Percentiles rank a stretch among this genome's conserved stretches.
phyloP scores from a whole-genome alignment of 1,139 yeast species.

The Yamadazyma aaseri region DNA sequence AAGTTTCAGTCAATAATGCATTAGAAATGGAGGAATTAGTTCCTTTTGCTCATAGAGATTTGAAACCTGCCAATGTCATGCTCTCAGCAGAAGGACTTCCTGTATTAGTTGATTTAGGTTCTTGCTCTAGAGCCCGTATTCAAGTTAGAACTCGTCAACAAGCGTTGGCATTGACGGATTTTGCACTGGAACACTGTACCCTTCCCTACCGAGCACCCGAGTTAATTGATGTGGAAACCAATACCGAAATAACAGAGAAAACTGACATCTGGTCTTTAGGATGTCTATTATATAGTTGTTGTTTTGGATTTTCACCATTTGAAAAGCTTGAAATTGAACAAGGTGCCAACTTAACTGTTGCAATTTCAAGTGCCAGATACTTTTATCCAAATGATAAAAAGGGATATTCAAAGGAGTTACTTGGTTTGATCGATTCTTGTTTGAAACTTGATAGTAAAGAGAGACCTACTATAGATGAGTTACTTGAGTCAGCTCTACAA shows the following conservation, averaged over 20 bases:
- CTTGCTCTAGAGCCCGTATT: constrained; percentile 65
- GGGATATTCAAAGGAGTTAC: constrained; percentile 53
- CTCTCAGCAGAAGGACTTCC: constrained; percentile 71
- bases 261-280: constrained; percentile 93
- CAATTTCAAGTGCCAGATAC: constrained; percentile 71
- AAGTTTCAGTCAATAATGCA: constrained; percentile 13
- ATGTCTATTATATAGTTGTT: constrained; percentile 71
- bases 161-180: constrained; percentile 74
- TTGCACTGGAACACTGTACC: constrained; percentile 84
- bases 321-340: constrained; percentile 77
- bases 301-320: constrained; percentile 83
- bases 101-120: constrained; percentile 82
- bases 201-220: constrained; percentile 91
- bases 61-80: constrained; percentile 90
- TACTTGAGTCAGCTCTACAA: constrained; percentile 48
- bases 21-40: constrained; percentile 58
- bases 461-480: constrained; percentile 64
- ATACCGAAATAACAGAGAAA: constrained; percentile 60
- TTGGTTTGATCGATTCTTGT: constrained; percentile 58
- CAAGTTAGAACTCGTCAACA: constrained; percentile 59
- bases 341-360: constrained; percentile 80
- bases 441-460: constrained; percentile 55
- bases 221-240: constrained; percentile 70
- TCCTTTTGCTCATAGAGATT: constrained; percentile 82
- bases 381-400: constrained; percentile 50